phyloP scores from a whole-genome alignment of 345 rosid genomes.

The Salix suchowensis region DNA sequence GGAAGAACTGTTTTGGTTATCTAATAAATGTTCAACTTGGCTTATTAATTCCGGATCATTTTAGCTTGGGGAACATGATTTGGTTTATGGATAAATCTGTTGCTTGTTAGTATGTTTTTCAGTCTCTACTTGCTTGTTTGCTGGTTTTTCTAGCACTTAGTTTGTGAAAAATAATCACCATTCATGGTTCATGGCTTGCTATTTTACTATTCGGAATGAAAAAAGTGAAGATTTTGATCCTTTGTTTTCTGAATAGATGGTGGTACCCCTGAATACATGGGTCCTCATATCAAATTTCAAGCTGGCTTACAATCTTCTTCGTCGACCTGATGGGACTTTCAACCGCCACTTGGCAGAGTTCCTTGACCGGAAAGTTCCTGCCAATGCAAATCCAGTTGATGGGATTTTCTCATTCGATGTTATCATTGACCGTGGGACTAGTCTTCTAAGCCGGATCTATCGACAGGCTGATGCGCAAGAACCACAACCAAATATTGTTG shows the following conservation, averaged over 20 bases:
- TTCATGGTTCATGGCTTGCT: not conserved
- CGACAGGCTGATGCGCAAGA: conserved; percentile 46
- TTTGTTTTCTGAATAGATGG: conserved; percentile 47
- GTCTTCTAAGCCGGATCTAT: conserved; percentile 62
- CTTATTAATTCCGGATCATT: conserved; percentile 4
- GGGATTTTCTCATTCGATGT: conserved; percentile 83
- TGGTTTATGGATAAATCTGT: conserved; percentile 16
- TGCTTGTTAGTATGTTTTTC: not conserved
- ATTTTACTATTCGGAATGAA: not conserved
- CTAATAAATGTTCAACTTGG: not conserved
- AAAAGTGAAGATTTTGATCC: conserved; percentile 8
- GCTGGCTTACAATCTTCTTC: conserved; percentile 73
- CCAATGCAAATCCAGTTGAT: conserved; percentile 66
- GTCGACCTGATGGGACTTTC: conserved; percentile 88
- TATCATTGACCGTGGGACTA: conserved; percentile 49
- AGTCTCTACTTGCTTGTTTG: not conserved
- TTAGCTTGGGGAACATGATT: conserved; percentile 7
- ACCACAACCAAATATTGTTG: conserved; percentile 38
- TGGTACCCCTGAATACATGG: conserved; percentile 88
- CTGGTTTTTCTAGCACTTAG: not conserved
- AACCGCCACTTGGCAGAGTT: conserved; percentile 89
- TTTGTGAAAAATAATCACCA: not conserved
- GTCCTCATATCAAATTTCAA: conserved; percentile 84
- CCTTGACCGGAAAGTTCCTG: conserved; percentile 75
- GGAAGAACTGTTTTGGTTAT: not conserved